Evolutionary conservation across 2,329 filamentous ascomycete genomes (phyloP).

Genomic region (Drechslera avenae): DNA sequence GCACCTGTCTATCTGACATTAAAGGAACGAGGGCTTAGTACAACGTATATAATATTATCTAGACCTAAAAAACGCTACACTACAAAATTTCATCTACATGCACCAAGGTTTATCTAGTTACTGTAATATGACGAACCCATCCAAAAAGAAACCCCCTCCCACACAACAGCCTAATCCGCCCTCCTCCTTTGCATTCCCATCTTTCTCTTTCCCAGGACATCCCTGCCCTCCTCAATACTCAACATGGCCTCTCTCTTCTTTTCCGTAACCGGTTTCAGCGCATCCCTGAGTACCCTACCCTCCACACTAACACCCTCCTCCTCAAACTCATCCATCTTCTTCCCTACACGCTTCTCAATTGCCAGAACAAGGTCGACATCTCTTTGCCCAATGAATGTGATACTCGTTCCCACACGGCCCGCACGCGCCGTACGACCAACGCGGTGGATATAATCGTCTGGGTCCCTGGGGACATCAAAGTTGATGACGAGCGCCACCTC

Average conservation of each 20-base stretch:
- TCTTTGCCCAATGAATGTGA: slow-evolving; percentile 89
- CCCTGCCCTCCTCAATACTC: slow-evolving; percentile 88
- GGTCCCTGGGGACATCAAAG: slow-evolving; percentile 93
- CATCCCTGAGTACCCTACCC: slow-evolving; percentile 81
- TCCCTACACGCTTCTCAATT: slow-evolving; percentile 82
- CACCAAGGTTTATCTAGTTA: no score
- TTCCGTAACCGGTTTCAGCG: slow-evolving; percentile 87
- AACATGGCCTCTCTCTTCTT: slow-evolving; percentile 91
- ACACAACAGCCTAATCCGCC: slow-evolving; percentile 6
- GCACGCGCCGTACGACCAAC: slow-evolving; percentile 95
- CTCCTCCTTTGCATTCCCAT: slow-evolving; percentile 46
- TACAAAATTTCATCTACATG: no score
- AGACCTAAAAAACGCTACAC: no score
- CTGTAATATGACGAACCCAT: no score
- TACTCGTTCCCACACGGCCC: slow-evolving; percentile 77
- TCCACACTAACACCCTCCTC: slow-evolving; percentile 97
- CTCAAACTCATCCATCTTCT: slow-evolving; percentile 79
- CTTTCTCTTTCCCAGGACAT: slow-evolving; percentile 82
- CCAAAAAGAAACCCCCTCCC: not conserved
- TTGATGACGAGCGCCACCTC: slow-evolving; percentile 90
- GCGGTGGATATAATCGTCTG: slow-evolving; percentile 96
- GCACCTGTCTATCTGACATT: no score
- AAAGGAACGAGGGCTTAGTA: no score
- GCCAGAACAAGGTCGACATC: slow-evolving; percentile 90
- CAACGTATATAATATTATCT: no score